Evolutionary conservation across 805 yeast genomes (phyloP).

Genomic region (Saccharomycopsis fermentans): DNA sequence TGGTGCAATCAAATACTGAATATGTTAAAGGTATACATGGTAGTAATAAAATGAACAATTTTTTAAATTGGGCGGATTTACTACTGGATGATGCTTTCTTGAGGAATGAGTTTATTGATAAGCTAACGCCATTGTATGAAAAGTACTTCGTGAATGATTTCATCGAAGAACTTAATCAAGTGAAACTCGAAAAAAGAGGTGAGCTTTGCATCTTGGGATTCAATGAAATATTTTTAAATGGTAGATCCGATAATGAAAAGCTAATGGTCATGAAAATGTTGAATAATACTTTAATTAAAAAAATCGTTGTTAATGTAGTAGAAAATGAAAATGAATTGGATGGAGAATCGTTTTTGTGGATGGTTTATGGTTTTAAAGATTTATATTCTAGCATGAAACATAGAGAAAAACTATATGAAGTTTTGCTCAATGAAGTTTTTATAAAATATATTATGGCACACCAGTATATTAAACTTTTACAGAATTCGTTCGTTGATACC

Average conservation of each 20-base stretch:
- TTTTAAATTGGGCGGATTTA: not conserved
- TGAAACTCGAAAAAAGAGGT: not conserved
- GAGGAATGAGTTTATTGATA: not conserved
- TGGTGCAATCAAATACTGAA: not conserved
- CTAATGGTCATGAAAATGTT: not conserved
- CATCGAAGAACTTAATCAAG: not conserved
- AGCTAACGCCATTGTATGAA: not conserved
- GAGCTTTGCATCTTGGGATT: not conserved
- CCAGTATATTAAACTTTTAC: not conserved
- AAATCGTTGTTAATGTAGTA: not conserved
- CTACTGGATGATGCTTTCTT: not conserved
- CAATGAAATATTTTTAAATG: not conserved
- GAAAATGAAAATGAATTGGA: not conserved
- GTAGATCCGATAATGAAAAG: not conserved
- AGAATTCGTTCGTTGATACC: not conserved
- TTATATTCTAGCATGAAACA: not conserved
- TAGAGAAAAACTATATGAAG: not conserved
- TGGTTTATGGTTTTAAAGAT: not conserved
- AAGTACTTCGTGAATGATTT: not conserved
- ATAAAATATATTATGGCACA: not conserved
- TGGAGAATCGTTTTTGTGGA: slow-evolving; percentile 1
- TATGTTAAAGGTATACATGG: not conserved
- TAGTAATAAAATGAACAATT: not conserved
- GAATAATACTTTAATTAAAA: not conserved
- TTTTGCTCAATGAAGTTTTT: slow-evolving; percentile 5